Percentiles rank a stretch among this genome's conserved stretches.
phyloP scores from a whole-genome alignment of 23 red algal species.

The Gracilaria gracilis region DNA sequence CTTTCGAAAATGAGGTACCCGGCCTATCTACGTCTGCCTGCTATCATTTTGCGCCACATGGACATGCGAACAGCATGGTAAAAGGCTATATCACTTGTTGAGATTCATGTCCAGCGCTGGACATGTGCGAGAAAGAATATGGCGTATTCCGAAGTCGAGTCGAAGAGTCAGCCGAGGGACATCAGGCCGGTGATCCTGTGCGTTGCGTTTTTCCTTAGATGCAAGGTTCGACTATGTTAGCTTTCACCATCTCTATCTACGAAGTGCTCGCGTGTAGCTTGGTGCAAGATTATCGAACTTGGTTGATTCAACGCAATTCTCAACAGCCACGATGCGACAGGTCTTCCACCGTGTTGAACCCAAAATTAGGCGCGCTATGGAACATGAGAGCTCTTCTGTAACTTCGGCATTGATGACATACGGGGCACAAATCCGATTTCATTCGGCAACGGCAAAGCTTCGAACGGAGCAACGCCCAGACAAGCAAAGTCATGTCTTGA shows the following conservation, averaged over 20 bases:
- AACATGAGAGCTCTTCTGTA: background rate
- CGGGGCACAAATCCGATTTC: background rate
- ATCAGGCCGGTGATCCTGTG: too few species aligned
- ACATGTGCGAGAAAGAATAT: too few species aligned
- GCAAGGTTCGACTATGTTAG: too few species aligned
- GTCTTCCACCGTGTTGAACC: background rate
- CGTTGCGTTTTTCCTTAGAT: too few species aligned
- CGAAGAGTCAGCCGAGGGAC: too few species aligned
- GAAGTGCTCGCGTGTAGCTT: background rate
- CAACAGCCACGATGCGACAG: background rate
- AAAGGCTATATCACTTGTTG: too few species aligned
- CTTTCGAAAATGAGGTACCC: background rate
- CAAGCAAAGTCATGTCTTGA: background rate
- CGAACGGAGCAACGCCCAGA: background rate
- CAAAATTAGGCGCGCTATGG: background rate
- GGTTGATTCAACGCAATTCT: background rate
- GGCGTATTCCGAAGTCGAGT: too few species aligned
- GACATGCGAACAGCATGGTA: too few species aligned
- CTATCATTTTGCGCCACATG: too few species aligned
- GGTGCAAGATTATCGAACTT: background rate
- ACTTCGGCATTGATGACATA: background rate
- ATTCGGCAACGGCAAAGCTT: background rate
- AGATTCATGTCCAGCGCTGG: too few species aligned
- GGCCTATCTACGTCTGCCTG: too few species aligned
- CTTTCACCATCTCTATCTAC: background rate